A percentile compares a stretch with the other conserved stretches of the same genome.
Conservation (phyloP, 441 rosid species). For the Jatropha podagrica region DNA sequence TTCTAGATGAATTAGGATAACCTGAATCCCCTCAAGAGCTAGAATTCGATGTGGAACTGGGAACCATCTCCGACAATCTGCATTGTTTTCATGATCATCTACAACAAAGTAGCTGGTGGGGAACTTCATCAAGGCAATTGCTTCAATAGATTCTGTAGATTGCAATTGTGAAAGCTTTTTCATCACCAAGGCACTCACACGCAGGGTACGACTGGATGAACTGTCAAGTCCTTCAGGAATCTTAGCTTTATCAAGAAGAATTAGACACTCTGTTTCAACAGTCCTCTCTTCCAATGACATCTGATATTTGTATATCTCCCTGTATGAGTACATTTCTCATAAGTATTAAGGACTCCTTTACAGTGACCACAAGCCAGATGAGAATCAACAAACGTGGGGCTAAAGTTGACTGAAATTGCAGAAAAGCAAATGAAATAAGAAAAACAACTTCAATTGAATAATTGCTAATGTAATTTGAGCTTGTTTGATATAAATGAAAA, state of each 20-base stretch:
- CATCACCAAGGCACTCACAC: conserved; percentile 66
- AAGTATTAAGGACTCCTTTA: background rate
- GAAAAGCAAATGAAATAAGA: background rate
- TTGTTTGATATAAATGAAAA: background rate
- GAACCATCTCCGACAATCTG: conserved; percentile 58
- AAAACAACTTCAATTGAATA: background rate
- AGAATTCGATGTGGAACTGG: conserved; percentile 61
- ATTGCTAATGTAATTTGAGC: background rate
- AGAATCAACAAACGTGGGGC: background rate
- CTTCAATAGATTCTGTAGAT: conserved; percentile 74
- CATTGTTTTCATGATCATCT: conserved; percentile 20
- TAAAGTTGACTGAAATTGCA: background rate
- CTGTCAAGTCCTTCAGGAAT: conserved; percentile 52
- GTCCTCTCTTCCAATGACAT: conserved; percentile 38
- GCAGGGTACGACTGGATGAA: conserved; percentile 37
- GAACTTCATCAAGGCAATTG: conserved; percentile 73
- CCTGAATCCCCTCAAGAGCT: conserved; percentile 91
- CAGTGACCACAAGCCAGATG: background rate
- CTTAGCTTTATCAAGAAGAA: conserved; percentile 58
- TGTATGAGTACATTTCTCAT: conserved; percentile 30
- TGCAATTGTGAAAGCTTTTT: conserved; percentile 80
- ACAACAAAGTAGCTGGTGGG: conserved; percentile 60
- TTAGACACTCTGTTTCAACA: conserved; percentile 53
- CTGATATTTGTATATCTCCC: conserved; percentile 67
- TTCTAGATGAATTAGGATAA: conserved; percentile 21